Percentiles rank a stretch among this genome's conserved stretches.
phyloP scores from a whole-genome alignment of 306 rosid genomes.

The Heteromeles arbutifolia region DNA sequence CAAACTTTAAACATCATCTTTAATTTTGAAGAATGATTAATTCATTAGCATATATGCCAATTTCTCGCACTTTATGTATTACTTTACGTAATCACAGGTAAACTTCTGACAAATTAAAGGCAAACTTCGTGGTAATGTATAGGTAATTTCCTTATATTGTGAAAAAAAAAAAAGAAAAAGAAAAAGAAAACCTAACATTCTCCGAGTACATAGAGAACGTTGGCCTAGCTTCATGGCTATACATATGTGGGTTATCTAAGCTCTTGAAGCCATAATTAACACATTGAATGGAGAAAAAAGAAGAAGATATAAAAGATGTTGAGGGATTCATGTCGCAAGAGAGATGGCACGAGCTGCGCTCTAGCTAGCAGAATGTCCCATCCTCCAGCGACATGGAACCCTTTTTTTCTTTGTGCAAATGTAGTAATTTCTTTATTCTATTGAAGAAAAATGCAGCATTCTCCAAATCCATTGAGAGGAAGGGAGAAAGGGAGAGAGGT shows the following conservation, averaged over 20 bases:
- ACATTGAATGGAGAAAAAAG: neutral
- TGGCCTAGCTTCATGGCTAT: neutral
- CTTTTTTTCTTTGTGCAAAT: neutral
- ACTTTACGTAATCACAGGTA: neutral
- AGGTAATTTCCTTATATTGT: slow-evolving; percentile 5
- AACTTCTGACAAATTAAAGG: neutral
- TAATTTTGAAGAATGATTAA: neutral
- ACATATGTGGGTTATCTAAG: neutral
- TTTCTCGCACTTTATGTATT: neutral
- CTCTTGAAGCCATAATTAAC: neutral
- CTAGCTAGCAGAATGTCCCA: neutral
- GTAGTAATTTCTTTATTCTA: neutral
- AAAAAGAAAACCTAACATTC: neutral
- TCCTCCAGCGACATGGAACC: neutral
- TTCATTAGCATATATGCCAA: neutral
- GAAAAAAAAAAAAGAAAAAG: neutral
- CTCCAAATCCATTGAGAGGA: neutral
- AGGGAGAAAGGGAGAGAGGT: neutral
- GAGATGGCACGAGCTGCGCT: neutral
- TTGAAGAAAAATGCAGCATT: neutral
- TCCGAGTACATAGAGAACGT: neutral
- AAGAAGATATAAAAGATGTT: neutral
- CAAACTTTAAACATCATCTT: neutral
- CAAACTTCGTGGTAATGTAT: slow-evolving; percentile 1
- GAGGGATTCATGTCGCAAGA: neutral